Evolutionary conservation across 495 filamentous ascomycete species (phyloP), one percentile per base, ranked within the genome.

Genomic region (Xylaria longipes): DNA sequence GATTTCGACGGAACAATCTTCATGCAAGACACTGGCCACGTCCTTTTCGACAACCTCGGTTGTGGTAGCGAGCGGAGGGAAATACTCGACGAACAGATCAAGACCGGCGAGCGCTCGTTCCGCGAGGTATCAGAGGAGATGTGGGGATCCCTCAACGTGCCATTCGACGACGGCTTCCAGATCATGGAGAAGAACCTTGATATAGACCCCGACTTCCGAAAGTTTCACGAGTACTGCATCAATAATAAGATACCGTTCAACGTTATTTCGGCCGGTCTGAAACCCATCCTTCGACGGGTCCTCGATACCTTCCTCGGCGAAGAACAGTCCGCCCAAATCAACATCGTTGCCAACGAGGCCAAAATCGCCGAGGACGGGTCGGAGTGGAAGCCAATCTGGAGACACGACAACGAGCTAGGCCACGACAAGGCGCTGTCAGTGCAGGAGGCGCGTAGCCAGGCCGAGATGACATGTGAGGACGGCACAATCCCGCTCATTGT

Each of bases 1-100:
- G 90, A 93, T 79, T 93, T 93, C 74, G 91, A 93, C 76, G 91
- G 91, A 72, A 93, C 91, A 45, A 93, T 93, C 74, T 92, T 91
- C 83, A 90, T 92, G 86, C 90, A 93, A 86, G 91, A 93, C 71
- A 93, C 90, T 17, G 91, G 91, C 57, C 91, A 93, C 78, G 87
- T 93, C 76, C 86, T 93, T 50, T 90, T 93, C 80, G 90, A 93
- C 75, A 80, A 81, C 73, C 85, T 90, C 71, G 91, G 91, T 69
- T 92, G 90, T 80, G 90, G 91, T 68, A 78, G 80, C 6, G 76
- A 83, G 37, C 85, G 84, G 48, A 84, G 90, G 33, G 75, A 87
- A 62, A 78, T 86, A 52, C 87, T 93, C 31, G 91, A 93, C 68
- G 82, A 87, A 58, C 88, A 93, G 72, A 91, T 93, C 77, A 87